phyloP scores from a whole-genome alignment of 441 rosid species.

The Capsella rubella region DNA sequence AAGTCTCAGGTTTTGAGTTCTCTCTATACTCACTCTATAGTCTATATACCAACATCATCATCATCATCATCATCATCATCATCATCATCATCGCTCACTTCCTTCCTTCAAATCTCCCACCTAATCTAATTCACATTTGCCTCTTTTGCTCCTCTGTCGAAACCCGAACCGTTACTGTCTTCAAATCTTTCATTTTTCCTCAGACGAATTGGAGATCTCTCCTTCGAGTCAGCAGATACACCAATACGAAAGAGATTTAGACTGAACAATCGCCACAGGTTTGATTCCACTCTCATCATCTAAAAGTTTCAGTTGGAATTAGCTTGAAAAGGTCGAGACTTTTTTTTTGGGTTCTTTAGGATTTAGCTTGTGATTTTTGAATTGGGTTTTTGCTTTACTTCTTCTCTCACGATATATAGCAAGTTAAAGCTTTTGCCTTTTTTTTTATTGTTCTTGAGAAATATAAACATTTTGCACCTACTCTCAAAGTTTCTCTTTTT shows the following conservation, averaged over 20 bases:
- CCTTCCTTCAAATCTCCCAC: constrained; percentile 23
- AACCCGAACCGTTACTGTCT: constrained; percentile 3
- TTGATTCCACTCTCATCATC: constrained; percentile 13
- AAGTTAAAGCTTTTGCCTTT: constrained; percentile 7
- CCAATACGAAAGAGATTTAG: not conserved
- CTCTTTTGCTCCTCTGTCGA: not conserved
- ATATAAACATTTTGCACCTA: constrained; percentile 30
- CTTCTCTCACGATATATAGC: constrained; percentile 1
- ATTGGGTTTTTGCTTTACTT: constrained; percentile 19
- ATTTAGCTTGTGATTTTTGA: constrained; percentile 8
- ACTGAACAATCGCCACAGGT: constrained; percentile 27
- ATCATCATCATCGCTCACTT: constrained; percentile 1
- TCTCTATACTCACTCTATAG: not conserved
- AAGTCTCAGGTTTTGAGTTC: constrained; percentile 32
- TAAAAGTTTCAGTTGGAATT: constrained; percentile 6
- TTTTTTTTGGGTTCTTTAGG: constrained; percentile 11
- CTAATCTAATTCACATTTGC: not conserved
- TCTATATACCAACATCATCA: too few relatives aligned
- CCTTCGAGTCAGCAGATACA: not conserved
- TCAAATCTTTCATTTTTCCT: constrained; percentile 6
- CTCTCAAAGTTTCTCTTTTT: constrained; percentile 25
- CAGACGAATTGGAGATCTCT: constrained; percentile 26
- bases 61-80: not conserved
- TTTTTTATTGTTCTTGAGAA: constrained; percentile 19
- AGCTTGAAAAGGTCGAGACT: constrained; percentile 24